Base-by-base conservation (phyloP, 805 yeast species). In the Sugiyamaella floridensis region DNA sequence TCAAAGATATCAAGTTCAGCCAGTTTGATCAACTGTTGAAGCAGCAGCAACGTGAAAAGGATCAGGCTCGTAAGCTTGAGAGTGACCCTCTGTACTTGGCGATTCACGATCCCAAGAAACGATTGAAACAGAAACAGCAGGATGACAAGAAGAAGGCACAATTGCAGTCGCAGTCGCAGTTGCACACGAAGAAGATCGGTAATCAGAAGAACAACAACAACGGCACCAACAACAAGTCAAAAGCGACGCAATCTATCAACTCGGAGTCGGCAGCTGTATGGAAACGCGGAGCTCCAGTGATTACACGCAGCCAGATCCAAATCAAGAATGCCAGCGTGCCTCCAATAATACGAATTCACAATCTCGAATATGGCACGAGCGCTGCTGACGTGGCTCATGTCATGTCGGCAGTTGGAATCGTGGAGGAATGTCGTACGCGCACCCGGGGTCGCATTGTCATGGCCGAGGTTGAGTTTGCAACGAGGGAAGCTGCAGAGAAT, bases 311-410 rank as follows among this genome's bases (percentile, higher is more conserved):
- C 10, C 37, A 32, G 37, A 10, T 32, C n/a, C 37, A 32, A 14
- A 49, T 59, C 53, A 52, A 53, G 45, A 45, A 57, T 42, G 58
- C 62, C 34, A 37, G 59, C 20, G 40, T 53, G 42, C 58, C 65
- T 44, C 60, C 66, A 2, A 59, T 65, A 29, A 63, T 68, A 11
- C 54, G 55, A 47, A 55, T 68, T 15, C 42, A 53, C 12, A 68
- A 67, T 50, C 52, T 68, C 22, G 70, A 65, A 2, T 49, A 48
- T 6, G 70, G 71, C 2, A 68, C 71, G 2, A 64, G 66, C 11
- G 55, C 59, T 2, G 65, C 54, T 14, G 71, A 68, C 48, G 59
- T 68, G 40, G 48, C 41, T 40, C 56, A 63, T 26, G 64, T 67
- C 26, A 34, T 65, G 41, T 51, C 53, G 16, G 49, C 47, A 29